Evolutionary conservation across 495 filamentous ascomycete genomes (phyloP).

Genomic region (Penicillium angulare): DNA sequence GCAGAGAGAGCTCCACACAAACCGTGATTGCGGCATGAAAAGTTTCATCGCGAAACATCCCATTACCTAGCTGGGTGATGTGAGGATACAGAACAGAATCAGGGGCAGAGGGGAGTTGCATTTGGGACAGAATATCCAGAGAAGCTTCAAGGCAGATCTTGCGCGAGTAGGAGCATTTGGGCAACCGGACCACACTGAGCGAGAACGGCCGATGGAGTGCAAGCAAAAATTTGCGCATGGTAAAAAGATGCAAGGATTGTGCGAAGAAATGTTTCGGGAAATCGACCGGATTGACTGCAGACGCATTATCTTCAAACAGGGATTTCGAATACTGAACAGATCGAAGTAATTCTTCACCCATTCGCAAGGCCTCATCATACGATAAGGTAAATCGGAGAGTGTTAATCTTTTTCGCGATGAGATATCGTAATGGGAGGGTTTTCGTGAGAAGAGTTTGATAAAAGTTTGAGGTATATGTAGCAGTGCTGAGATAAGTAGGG

Average conservation of each 20-base stretch:
- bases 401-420: slow-evolving; percentile 50
- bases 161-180: slow-evolving; percentile 55
- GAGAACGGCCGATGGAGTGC: slow-evolving; percentile 54
- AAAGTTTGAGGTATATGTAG: slow-evolving; percentile 47
- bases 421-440: slow-evolving; percentile 47
- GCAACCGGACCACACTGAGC: slow-evolving; percentile 44
- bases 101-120: slow-evolving; percentile 29
- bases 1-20: slow-evolving; percentile 37
- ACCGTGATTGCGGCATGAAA: slow-evolving; percentile 39
- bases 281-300: slow-evolving; percentile 19
- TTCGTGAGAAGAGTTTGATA: slow-evolving; percentile 50
- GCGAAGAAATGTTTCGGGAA: slow-evolving; percentile 30
- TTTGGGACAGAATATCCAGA: slow-evolving; percentile 46
- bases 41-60: slow-evolving; percentile 41
- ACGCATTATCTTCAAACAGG: slow-evolving; percentile 24
- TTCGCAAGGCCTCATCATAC: slow-evolving; percentile 49
- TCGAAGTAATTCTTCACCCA: slow-evolving; percentile 42
- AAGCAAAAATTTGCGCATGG: slow-evolving; percentile 53
- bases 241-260: slow-evolving; percentile 36
- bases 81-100: slow-evolving; percentile 23
- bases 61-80: slow-evolving; percentile 33
- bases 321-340: slow-evolving; percentile 28
- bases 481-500: slow-evolving; percentile 29
- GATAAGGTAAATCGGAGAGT: slow-evolving; percentile 44
- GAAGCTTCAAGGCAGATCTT: slow-evolving; percentile 53